Evolutionary conservation across 2,329 filamentous ascomycete species (phyloP).

Genomic region (Leptographium radiaticola): DNA sequence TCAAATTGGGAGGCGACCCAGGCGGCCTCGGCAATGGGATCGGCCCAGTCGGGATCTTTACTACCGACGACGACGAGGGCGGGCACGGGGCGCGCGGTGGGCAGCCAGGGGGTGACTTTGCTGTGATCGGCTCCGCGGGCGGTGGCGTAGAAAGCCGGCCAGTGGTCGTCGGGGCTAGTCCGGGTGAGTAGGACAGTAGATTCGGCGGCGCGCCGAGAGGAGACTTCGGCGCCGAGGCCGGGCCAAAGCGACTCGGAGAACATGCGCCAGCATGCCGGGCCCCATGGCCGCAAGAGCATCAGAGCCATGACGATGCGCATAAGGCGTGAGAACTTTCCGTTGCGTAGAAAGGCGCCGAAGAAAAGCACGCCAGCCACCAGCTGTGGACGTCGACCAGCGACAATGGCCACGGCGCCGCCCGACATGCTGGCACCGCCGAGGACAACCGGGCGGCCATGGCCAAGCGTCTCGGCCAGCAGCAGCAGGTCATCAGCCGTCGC

Average conservation of each 20-base stretch:
- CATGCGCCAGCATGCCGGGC: conserved; percentile 8
- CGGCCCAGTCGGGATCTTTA: conserved; percentile 12
- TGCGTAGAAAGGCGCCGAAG: conserved; percentile 9
- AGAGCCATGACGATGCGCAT: conserved; percentile 3
- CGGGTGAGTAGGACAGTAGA: conserved; percentile 4
- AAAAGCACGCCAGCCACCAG: conserved; percentile 11
- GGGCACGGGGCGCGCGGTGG: conserved; percentile 1
- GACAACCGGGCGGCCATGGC: conserved; percentile 3
- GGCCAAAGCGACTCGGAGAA: conserved; percentile 11
- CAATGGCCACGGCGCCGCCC: conserved; percentile 8
- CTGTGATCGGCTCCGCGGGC: conserved; percentile 5
- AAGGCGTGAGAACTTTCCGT: not conserved
- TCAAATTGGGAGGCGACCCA: conserved; percentile 11
- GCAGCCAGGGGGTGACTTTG: conserved; percentile 6
- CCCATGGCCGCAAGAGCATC: conserved; percentile 10
- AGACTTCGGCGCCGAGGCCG: conserved; percentile 5
- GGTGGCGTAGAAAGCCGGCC: conserved; percentile 10
- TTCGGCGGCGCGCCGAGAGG: conserved; percentile 6
- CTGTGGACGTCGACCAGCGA: conserved; percentile 9
- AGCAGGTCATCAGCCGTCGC: conserved; percentile 9
- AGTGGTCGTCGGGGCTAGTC: conserved; percentile 1
- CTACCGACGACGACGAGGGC: conserved; percentile 13
- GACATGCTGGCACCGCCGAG: conserved; percentile 11
- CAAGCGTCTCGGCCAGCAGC: conserved; percentile 4
- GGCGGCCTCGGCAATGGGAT: conserved; percentile 10